Evolutionary conservation across 768 basidiomycete genomes (phyloP), one percentile per base, ranked within the genome.

Genomic region (Boletus coccyginus): DNA sequence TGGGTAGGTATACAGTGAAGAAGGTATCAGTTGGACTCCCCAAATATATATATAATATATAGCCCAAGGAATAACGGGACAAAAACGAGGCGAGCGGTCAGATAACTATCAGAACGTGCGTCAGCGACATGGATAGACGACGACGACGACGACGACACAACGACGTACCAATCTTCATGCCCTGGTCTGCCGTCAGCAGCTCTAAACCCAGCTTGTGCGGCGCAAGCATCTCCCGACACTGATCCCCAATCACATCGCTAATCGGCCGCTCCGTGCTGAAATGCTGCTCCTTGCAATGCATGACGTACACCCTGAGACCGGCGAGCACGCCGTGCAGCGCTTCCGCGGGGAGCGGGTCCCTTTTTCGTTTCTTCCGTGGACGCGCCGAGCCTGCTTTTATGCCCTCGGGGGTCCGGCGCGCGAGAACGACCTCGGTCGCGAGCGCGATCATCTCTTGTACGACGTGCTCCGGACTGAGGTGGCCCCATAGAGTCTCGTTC

Each of bases 271-370:
- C 79, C 42, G 73, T 72, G 19, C 73, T 73, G 51, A 88, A 72
- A 43, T 82, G 78, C 57, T 82, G 78, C 57, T 92, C 92, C 68
- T 98, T 97, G 77, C 92, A 92, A 66, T 97, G 94, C 41, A 84
- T 91, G 53, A 97, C 75, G 68, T 83, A 92, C n/a, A 97, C 78
- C 32, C 78, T 75, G 32, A 92, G 65, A 11, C 86, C 88, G 5
- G 71, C 62, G 31, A 92, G 73, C 12, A 80, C 78, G 42, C 80
- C 81, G 5, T 73, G 72, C 33, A 86, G 62, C 29, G 81, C 79
- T 10, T 80, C 76, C 2, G 74, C 62, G 9, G 74, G 58, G 3
- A 76, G 58, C 32, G 78, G 67, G 47, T 77, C 73, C 48, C 60
- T 50, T 47, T 71, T 71, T 31, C 76, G 74, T 50, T 68, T 74